Conservation (phyloP, 805 yeast species). For the Ogataea pignaliae region DNA sequence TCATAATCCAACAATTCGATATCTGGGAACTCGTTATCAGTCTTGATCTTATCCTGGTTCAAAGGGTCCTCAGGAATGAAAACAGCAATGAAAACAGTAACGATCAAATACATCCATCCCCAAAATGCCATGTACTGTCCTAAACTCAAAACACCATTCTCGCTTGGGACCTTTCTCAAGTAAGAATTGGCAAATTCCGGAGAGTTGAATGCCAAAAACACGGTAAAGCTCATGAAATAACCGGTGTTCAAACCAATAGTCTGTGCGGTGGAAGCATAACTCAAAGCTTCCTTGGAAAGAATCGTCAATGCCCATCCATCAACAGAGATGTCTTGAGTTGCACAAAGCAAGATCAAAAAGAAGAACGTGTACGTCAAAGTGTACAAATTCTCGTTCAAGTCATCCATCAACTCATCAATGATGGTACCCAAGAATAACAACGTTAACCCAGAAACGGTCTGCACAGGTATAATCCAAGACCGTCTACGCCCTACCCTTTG, state of each 20-base stretch:
- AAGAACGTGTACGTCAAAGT: conserved; percentile 70
- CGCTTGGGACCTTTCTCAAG: conserved; percentile 55
- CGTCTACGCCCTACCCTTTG: conserved; percentile 72
- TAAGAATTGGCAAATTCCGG: conserved; percentile 90
- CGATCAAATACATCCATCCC: conserved; percentile 66
- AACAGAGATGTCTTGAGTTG: conserved; percentile 97
- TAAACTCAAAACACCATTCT: conserved; percentile 63
- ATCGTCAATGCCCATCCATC: conserved; percentile 98
- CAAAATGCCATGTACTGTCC: conserved; percentile 74
- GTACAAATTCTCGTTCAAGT: conserved; percentile 45
- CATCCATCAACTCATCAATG: conserved; percentile 43
- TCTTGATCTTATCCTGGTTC: conserved; percentile 27
- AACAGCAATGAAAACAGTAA: conserved; percentile 56
- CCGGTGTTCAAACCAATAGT: conserved; percentile 94
- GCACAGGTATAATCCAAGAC: conserved; percentile 94
- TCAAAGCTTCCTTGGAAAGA: conserved; percentile 67
- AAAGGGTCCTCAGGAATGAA: conserved; percentile 71
- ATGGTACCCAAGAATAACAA: conserved; percentile 59
- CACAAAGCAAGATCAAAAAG: conserved; percentile 77
- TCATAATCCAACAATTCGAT: conserved; percentile 21
- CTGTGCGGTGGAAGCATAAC: conserved; percentile 96
- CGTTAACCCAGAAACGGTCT: conserved; percentile 68
- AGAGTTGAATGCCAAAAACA: conserved; percentile 85
- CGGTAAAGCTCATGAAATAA: conserved; percentile 85
- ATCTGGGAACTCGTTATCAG: conserved; percentile 10